These are phyloP conservation scores for Gnomoniopsis smithogilvyi DNA, from an alignment of 2,329 filamentous ascomycete species.

Conservation along the genomic window DNA sequence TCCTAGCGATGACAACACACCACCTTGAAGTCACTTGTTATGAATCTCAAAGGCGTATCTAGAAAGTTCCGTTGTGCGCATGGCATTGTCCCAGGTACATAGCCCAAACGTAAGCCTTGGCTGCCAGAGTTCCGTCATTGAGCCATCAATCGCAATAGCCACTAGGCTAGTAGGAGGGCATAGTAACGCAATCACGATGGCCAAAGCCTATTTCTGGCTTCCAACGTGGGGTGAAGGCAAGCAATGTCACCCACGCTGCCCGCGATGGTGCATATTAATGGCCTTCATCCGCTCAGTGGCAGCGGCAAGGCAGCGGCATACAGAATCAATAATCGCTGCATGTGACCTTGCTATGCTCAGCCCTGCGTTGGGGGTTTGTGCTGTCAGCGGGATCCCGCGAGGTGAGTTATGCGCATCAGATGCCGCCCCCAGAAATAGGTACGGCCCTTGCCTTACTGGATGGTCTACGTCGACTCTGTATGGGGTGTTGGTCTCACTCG, in stretches of 20 bases:
- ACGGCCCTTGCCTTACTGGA: not conserved
- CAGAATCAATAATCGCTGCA: constrained; percentile 4
- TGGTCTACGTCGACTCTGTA: too few relatives aligned
- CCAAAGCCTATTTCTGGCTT: not conserved
- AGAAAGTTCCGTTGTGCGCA: too few relatives aligned
- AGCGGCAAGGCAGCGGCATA: not conserved
- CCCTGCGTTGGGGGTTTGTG: constrained; percentile 8
- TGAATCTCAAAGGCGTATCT: too few relatives aligned
- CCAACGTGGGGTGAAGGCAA: not conserved
- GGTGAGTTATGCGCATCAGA: not conserved
- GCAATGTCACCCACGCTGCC: not conserved
- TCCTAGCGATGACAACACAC: too few relatives aligned
- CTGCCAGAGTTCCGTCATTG: too few relatives aligned
- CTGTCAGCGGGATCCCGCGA: not conserved
- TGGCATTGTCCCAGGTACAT: too few relatives aligned
- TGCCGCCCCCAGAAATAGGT: constrained; percentile 13
- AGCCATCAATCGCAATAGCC: not conserved
- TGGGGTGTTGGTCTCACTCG: not conserved
- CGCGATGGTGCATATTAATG: not conserved
- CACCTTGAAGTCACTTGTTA: too few relatives aligned
- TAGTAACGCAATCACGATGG: not conserved
- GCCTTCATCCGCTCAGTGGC: not conserved
- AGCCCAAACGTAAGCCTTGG: too few relatives aligned
- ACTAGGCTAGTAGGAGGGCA: not conserved
- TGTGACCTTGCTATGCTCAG: constrained; percentile 14